A percentile compares a stretch with the other conserved stretches of the same genome.
Conservation (phyloP, 768 basidiomycete genomes). For the Calocera viscosa region DNA sequence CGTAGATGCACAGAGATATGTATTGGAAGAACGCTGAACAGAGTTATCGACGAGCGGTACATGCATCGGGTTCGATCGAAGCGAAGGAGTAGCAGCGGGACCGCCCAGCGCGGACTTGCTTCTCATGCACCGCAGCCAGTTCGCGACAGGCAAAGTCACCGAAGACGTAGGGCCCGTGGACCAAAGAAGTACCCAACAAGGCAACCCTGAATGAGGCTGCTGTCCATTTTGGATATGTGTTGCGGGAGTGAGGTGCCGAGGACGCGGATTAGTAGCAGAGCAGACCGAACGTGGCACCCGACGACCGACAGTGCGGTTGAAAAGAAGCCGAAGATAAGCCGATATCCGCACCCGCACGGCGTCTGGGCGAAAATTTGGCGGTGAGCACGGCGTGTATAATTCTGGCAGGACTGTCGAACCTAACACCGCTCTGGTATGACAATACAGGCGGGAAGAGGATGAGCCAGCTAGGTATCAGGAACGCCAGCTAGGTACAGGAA, state of each 20-base stretch:
- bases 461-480: neutral
- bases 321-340: conserved; percentile 7
- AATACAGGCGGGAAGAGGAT: neutral
- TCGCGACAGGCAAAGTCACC: neutral
- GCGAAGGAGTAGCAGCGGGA: neutral
- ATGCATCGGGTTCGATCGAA: too few species aligned
- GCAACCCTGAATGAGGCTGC: neutral
- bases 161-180: neutral
- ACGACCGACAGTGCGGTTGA: neutral
- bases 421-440: neutral
- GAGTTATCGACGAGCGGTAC: neutral
- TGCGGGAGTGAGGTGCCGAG: neutral
- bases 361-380: neutral
- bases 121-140: neutral
- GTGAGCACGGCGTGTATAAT: neutral
- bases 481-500: neutral
- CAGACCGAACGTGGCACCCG: neutral
- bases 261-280: neutral
- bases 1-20: too few species aligned
- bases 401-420: neutral
- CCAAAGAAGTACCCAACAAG: neutral
- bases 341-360: neutral
- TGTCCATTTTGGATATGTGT: neutral
- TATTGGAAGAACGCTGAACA: too few species aligned
- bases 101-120: neutral